Evolutionary conservation across 2,329 filamentous ascomycete species (phyloP).

Genomic region (Cercospora citrullina): DNA sequence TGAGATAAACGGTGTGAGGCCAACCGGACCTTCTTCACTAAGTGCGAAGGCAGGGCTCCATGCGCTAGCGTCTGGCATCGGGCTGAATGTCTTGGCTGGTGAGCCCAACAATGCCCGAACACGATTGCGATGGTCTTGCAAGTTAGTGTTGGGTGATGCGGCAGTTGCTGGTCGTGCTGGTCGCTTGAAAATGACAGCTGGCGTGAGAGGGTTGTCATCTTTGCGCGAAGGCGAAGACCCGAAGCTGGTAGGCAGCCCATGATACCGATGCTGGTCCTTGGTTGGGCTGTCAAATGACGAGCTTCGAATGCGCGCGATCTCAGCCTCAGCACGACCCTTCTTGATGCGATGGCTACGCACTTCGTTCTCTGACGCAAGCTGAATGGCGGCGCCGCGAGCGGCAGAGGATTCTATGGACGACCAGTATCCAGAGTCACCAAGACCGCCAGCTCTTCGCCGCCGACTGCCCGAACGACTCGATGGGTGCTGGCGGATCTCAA

Average conservation of each 20-base stretch:
- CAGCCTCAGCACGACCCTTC: conserved; percentile 88
- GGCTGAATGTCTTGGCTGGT: conserved; percentile 60
- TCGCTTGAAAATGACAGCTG: conserved; percentile 76
- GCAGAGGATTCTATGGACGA: conserved; percentile 93
- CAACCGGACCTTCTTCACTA: conserved; percentile 61
- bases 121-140: conserved; percentile 81
- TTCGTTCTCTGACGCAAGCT: conserved; percentile 72
- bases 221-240: conserved; percentile 43
- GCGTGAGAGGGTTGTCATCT: conserved; percentile 66
- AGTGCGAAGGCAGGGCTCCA: conserved; percentile 69
- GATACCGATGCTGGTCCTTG: conserved; percentile 57
- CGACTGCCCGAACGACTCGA: conserved; percentile 66
- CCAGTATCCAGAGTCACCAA: conserved; percentile 95
- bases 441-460: conserved; percentile 74
- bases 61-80: conserved; percentile 54
- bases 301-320: conserved; percentile 87
- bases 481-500: conserved; percentile 59
- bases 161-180: conserved; percentile 67
- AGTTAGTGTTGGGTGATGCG: conserved; percentile 88
- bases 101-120: conserved; percentile 81
- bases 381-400: conserved; percentile 61
- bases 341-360: conserved; percentile 69
- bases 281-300: conserved; percentile 92
- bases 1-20: conserved; percentile 45
- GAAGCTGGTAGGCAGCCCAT: conserved; percentile 44